Evolutionary conservation across 108 stramenopile genomes (phyloP), one percentile per base, ranked within the genome.

Genomic region (Schizochytrium sp.): DNA sequence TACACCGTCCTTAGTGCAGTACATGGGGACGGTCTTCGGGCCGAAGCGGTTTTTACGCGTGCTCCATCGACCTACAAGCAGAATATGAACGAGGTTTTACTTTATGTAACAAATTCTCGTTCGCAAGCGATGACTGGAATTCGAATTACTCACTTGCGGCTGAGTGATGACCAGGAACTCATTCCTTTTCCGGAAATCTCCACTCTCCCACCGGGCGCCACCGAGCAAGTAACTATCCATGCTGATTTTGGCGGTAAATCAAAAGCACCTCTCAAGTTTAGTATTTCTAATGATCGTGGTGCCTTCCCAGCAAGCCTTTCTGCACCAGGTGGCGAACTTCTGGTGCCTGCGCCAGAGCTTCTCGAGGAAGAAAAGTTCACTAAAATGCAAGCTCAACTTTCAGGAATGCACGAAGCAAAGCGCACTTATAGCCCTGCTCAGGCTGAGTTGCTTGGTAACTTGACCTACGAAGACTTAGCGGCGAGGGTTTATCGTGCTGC

Each of bases 181-280:
- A 55, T 83, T 1, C 76, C 76, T n/a, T 83, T 83, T 42, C 76
- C 76, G 15, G 76, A 83, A 28, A 83, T 83, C 40, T 47, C 76
- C 5, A 55, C 50, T 12, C n/a, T 83, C 10, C 53, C 76, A 55
- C 76, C 76, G 28, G 53, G 76, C 47, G 76, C 10, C 10, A 55
- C 76, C 17, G 53, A 83, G 76, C 50, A 10, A 5, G 76, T 83
- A 7, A 28, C 10, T 10, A 2, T 83, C n/a, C 76, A 83, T 28
- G 76, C 47, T 7, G 76, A 83, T 28, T 83, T 83, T 83, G 76
- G 50, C 15, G 76, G 76, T 2, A 83, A 83, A 40, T n/a, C 76
- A 46, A 83, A 55, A n/a, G 40, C 50, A 40, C 76, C 76, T 13
- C 10, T 83, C 76, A 83, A 83, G 28, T 83, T 83, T 28, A 38